Evolutionary conservation across 2,329 filamentous ascomycete species (phyloP).

Genomic region (Ceratocystis ficicola): DNA sequence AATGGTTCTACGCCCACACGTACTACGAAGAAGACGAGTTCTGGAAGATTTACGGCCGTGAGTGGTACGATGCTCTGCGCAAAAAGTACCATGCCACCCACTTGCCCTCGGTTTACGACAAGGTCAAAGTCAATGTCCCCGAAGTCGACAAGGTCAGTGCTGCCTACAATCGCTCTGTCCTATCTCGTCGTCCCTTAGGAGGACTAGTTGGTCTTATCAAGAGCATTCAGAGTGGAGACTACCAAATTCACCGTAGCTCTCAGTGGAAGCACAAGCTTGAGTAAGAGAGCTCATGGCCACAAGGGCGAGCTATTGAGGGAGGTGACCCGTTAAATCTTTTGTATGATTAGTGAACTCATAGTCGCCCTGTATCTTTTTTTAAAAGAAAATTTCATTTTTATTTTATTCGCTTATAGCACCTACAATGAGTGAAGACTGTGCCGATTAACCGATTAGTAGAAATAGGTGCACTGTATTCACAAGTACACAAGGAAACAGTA

Average conservation of each 20-base stretch:
- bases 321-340: background rate
- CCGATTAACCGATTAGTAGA: no score
- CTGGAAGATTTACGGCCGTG: slow-evolving; percentile 48
- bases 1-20: slow-evolving; percentile 79
- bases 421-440: no score
- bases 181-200: slow-evolving; percentile 42
- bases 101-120: slow-evolving; percentile 58
- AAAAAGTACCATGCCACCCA: slow-evolving; percentile 49
- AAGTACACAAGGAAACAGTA: no score
- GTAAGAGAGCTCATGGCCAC: slow-evolving; percentile 6
- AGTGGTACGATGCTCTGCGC: slow-evolving; percentile 51
- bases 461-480: no score
- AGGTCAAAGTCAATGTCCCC: slow-evolving; percentile 47
- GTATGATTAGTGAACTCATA: background rate
- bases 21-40: slow-evolving; percentile 67
- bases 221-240: slow-evolving; percentile 46
- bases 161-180: slow-evolving; percentile 34
- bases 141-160: slow-evolving; percentile 33
- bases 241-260: slow-evolving; percentile 41
- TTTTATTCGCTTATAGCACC: no score
- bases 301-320: background rate
- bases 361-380: background rate
- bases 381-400: background rate
- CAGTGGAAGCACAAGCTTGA: slow-evolving; percentile 41
- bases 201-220: slow-evolving; percentile 49